Percentiles rank a stretch among this genome's conserved stretches.
Conservation (phyloP, 257 asterid species). For the Pogostemon cablin region DNA sequence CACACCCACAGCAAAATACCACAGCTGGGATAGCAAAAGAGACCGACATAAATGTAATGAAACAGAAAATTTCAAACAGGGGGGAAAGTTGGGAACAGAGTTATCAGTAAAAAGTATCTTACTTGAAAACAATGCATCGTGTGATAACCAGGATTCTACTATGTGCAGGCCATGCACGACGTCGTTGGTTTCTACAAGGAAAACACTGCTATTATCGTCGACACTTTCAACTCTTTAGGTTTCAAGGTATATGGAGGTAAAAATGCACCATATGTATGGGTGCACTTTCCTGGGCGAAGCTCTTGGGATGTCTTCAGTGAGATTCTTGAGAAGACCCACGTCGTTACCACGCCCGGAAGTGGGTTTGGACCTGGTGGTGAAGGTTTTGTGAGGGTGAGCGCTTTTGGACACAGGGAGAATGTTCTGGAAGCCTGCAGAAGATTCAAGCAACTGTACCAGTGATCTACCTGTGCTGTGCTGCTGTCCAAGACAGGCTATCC, state of each 20-base stretch:
- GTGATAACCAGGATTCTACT: constrained; percentile 22
- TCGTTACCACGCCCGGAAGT: constrained; percentile 94
- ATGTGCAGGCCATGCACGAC: constrained; percentile 83
- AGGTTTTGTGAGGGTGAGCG: constrained; percentile 89
- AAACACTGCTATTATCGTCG: constrained; percentile 78
- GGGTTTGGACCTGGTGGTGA: constrained; percentile 99
- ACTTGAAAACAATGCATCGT: not conserved
- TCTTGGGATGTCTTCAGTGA: constrained; percentile 97
- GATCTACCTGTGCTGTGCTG: constrained; percentile 5
- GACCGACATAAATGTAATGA: too few species aligned
- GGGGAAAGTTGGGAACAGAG: too few species aligned
- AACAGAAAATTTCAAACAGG: too few species aligned
- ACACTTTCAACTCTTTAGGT: constrained; percentile 84
- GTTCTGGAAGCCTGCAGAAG: constrained; percentile 94
- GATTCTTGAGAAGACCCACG: constrained; percentile 94
- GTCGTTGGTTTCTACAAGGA: constrained; percentile 94
- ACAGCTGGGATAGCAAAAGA: too few species aligned
- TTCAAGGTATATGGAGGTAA: constrained; percentile 96
- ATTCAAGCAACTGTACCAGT: constrained; percentile 91
- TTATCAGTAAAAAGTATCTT: not conserved
- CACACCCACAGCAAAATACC: too few species aligned
- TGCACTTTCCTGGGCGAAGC: constrained; percentile 84
- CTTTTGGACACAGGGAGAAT: constrained; percentile 88
- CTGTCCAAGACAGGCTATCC: not conserved
- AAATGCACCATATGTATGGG: constrained; percentile 97